phyloP scores from a whole-genome alignment of 2,329 filamentous ascomycete genomes.

The Akanthomyces lecanii region DNA sequence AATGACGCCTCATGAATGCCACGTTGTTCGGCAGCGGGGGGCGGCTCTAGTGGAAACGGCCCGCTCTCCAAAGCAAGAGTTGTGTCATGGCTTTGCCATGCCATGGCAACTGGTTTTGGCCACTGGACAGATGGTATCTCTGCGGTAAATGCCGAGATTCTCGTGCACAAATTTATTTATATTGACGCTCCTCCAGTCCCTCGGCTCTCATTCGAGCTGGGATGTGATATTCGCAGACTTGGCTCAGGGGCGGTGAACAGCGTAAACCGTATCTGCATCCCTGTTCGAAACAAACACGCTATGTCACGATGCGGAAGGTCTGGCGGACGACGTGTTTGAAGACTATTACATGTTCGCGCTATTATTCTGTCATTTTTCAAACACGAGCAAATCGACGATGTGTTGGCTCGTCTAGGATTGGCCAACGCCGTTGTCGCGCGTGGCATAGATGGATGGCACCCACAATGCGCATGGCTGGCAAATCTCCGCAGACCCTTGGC shows the following conservation, averaged over 20 bases:
- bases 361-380: not conserved
- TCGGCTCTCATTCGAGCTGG: not conserved
- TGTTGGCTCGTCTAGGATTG: not conserved
- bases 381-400: not conserved
- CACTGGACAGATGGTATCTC: not conserved
- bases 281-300: not conserved
- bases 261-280: not conserved
- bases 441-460: not conserved
- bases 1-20: not conserved
- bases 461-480: not conserved
- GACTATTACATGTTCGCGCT: not conserved
- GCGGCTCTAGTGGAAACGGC: not conserved
- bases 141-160: not conserved
- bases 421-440: not conserved
- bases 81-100: not conserved
- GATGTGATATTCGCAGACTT: not conserved
- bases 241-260: not conserved
- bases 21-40: constrained; percentile 3
- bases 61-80: not conserved
- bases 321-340: not conserved
- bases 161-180: no score
- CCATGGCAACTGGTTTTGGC: not conserved
- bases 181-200: not conserved
- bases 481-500: not conserved
- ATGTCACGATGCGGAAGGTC: constrained; percentile 1